These are phyloP conservation scores for Diaporthe sp. DNA, from an alignment of 2,329 filamentous ascomycete species.

Conservation along the genomic window DNA sequence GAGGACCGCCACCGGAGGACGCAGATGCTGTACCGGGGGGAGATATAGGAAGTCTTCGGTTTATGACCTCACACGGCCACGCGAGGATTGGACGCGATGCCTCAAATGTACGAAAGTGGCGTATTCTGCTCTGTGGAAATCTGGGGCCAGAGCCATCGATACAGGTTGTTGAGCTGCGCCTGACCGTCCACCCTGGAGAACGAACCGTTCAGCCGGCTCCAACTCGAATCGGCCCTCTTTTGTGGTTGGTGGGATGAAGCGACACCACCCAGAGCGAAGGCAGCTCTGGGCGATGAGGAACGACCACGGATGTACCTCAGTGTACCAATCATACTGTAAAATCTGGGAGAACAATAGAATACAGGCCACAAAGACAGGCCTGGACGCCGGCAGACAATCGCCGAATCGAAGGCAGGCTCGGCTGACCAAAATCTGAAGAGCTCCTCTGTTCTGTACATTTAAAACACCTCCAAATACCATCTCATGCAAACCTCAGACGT, in stretches of 20 bases:
- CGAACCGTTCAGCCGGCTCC: not conserved
- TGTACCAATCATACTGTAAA: conserved; percentile 13
- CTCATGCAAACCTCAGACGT: not conserved
- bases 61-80: not conserved
- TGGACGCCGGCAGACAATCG: conserved; percentile 1
- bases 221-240: not conserved
- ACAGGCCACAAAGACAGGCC: not conserved
- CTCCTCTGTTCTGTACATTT: conserved; percentile 34
- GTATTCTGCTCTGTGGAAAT: not conserved
- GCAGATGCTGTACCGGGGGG: conserved; percentile 65
- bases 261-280: too few species aligned
- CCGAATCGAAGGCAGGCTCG: not conserved
- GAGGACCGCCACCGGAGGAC: conserved; percentile 69
- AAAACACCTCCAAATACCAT: conserved; percentile 14
- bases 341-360: conserved; percentile 7
- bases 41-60: conserved; percentile 57
- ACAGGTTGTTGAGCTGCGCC: not conserved
- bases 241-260: not conserved
- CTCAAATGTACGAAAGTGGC: not conserved
- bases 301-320: not conserved
- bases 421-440: not conserved
- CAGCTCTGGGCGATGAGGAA: not conserved
- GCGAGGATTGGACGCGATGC: not conserved
- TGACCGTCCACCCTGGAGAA: not conserved
- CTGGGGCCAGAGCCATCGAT: not conserved